Percentiles rank a stretch among this genome's conserved stretches.
Conservation (phyloP, 805 yeast species). For the Teunomyces atbi region DNA sequence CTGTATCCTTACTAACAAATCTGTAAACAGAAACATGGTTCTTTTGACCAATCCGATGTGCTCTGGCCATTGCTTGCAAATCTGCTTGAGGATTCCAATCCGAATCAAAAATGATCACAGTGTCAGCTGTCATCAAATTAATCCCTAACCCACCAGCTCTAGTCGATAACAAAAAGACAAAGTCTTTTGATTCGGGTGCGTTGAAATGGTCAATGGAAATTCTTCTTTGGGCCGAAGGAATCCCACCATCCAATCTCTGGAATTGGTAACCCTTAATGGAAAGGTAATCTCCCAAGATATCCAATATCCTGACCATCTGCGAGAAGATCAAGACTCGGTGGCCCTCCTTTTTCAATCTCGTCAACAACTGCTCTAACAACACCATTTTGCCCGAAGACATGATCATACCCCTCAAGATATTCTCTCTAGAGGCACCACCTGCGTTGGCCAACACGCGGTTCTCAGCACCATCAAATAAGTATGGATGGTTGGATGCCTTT, state of each 20-base stretch:
- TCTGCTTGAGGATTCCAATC: constrained; percentile 99
- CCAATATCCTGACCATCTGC: constrained; percentile 96
- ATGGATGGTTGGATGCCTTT: constrained; percentile 97
- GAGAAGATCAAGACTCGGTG: constrained; percentile 93
- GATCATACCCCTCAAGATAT: constrained; percentile 80
- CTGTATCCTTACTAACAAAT: constrained; percentile 96
- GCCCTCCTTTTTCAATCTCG: constrained; percentile 85
- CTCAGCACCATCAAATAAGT: constrained; percentile 90
- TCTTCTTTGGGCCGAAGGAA: constrained; percentile 90
- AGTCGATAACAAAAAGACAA: constrained; percentile 84
- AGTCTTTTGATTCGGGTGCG: constrained; percentile 89
- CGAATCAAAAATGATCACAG: constrained; percentile 95
- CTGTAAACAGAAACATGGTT: constrained; percentile 97
- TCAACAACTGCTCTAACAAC: constrained; percentile 80
- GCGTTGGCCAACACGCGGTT: constrained; percentile 70
- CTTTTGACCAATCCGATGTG: constrained; percentile 99
- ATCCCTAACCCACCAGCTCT: constrained; percentile 99
- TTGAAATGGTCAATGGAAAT: constrained; percentile 95
- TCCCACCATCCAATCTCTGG: constrained; percentile 95
- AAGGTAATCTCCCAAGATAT: constrained; percentile 90
- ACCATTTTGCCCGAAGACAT: constrained; percentile 99
- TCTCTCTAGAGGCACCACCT: constrained; percentile 68
- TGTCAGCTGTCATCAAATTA: constrained; percentile 98
- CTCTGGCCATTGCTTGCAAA: constrained; percentile 99
- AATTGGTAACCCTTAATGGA: constrained; percentile 82